Evolutionary conservation across 2,329 filamentous ascomycete species (phyloP).

Genomic region (Xylariaceae sp.): DNA sequence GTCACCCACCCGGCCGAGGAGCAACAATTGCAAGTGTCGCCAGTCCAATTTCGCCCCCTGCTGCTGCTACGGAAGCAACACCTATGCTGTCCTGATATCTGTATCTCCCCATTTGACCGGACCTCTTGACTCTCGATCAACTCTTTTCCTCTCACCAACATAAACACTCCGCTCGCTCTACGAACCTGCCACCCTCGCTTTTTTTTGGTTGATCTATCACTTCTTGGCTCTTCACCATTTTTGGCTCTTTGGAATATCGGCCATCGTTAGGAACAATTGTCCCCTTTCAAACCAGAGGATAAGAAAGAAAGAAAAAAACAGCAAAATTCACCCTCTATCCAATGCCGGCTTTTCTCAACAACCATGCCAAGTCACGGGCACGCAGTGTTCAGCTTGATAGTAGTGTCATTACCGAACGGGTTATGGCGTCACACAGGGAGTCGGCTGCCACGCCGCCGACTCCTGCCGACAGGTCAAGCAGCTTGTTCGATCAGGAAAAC

Average conservation of each 20-base stretch:
- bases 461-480: slow-evolving; percentile 40
- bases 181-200: slow-evolving; percentile 32
- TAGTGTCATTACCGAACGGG: slow-evolving; percentile 19
- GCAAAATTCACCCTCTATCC: slow-evolving; percentile 37
- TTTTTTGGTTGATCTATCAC: slow-evolving; percentile 51
- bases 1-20: slow-evolving; percentile 25
- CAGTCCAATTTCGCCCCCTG: slow-evolving; percentile 6
- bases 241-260: slow-evolving; percentile 41
- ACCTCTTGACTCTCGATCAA: slow-evolving; percentile 12
- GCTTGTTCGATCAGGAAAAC: slow-evolving; percentile 40
- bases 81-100: slow-evolving; percentile 8
- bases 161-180: slow-evolving; percentile 31
- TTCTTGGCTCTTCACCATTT: slow-evolving; percentile 46
- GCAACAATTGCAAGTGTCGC: slow-evolving; percentile 30
- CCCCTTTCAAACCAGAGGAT: slow-evolving; percentile 28
- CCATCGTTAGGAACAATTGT: slow-evolving; percentile 41
- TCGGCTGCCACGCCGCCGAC: slow-evolving; percentile 29
- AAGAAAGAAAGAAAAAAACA: slow-evolving; percentile 25
- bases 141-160: slow-evolving; percentile 22
- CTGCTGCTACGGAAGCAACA: slow-evolving; percentile 22
- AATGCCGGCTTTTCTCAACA: slow-evolving; percentile 48
- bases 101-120: slow-evolving; percentile 11
- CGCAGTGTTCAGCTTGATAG: slow-evolving; percentile 53
- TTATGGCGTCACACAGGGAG: slow-evolving; percentile 20
- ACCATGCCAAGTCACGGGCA: slow-evolving; percentile 49